These are phyloP conservation scores for Suhomyces canberraensis DNA, from an alignment of 805 yeast species.

Conservation along the genomic window DNA sequence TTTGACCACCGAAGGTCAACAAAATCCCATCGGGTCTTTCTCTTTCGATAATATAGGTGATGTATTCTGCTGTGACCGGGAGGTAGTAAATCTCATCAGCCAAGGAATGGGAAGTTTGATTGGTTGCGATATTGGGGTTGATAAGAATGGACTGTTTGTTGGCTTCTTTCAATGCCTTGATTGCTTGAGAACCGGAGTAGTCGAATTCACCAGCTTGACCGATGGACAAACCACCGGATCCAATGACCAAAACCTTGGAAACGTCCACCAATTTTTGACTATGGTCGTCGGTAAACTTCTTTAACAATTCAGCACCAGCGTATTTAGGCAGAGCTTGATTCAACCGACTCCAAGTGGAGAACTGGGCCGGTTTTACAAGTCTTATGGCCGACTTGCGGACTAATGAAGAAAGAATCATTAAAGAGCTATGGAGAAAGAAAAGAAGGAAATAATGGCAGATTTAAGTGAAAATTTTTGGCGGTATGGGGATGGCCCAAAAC, in stretches of 20 bases:
- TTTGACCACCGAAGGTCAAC: slow-evolving; percentile 98
- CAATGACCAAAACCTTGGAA: slow-evolving; percentile 82
- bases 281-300: slow-evolving; percentile 55
- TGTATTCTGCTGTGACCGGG: slow-evolving; percentile 96
- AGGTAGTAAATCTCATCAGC: slow-evolving; percentile 95
- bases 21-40: slow-evolving; percentile 96
- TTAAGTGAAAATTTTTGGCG: slow-evolving; percentile 14
- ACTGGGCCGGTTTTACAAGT: slow-evolving; percentile 2
- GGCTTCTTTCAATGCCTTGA: slow-evolving; percentile 90
- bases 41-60: slow-evolving; percentile 89
- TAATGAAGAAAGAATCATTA: slow-evolving; percentile 1
- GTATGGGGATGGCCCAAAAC: slow-evolving; percentile 17
- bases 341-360: slow-evolving; percentile 8
- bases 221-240: slow-evolving; percentile 95
- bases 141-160: slow-evolving; percentile 80
- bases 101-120: slow-evolving; percentile 90
- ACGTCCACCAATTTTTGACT: slow-evolving; percentile 76
- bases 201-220: slow-evolving; percentile 99
- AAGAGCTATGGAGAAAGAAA: slow-evolving; percentile 3
- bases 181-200: slow-evolving; percentile 96
- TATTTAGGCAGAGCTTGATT: slow-evolving; percentile 33
- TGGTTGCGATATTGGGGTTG: slow-evolving; percentile 95
- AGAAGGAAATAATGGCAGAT: slow-evolving; percentile 2
- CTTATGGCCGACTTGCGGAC: slow-evolving; percentile 1
- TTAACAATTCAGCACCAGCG: slow-evolving; percentile 62